Conservation (phyloP, 1,284 basidiomycete species). For the Stereum hirsutum region DNA sequence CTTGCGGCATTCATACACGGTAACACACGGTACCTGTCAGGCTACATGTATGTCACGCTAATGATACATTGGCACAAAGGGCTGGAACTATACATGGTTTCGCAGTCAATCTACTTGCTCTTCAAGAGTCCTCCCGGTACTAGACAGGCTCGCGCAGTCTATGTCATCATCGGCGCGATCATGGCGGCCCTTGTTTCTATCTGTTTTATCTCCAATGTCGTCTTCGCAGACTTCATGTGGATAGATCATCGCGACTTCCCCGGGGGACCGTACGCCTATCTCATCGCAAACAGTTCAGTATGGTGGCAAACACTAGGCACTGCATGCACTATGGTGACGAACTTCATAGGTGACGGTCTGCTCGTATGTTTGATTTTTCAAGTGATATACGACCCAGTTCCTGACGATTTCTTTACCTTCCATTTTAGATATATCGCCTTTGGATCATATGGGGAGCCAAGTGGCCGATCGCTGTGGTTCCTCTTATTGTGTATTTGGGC, state of each 20-base stretch:
- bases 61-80: too few relatives aligned
- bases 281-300: constrained; percentile 12
- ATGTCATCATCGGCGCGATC: constrained; percentile 14
- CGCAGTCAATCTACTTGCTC: constrained; percentile 14
- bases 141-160: constrained; percentile 8
- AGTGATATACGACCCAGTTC: too few relatives aligned
- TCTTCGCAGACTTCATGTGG: constrained; percentile 18
- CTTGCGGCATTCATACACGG: too few relatives aligned
- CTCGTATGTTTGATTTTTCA: constrained; percentile 15
- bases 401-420: neutral
- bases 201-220: constrained; percentile 15
- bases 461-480: constrained; percentile 13
- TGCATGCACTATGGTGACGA: constrained; percentile 15
- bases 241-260: constrained; percentile 17
- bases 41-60: too few relatives aligned
- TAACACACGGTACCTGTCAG: too few relatives aligned
- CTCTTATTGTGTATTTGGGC: constrained; percentile 16
- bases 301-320: constrained; percentile 20
- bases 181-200: constrained; percentile 17
- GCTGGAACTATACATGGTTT: constrained; percentile 16
- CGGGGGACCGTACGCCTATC: constrained; percentile 18
- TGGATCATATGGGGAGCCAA: constrained; percentile 20
- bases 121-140: constrained; percentile 7
- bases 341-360: constrained; percentile 20
- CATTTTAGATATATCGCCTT: constrained; percentile 20